A percentile compares a stretch with the other conserved stretches of the same genome.
Evolutionary conservation across 2,329 filamentous ascomycete genomes (phyloP).

Genomic region (Neonectria punicea): DNA sequence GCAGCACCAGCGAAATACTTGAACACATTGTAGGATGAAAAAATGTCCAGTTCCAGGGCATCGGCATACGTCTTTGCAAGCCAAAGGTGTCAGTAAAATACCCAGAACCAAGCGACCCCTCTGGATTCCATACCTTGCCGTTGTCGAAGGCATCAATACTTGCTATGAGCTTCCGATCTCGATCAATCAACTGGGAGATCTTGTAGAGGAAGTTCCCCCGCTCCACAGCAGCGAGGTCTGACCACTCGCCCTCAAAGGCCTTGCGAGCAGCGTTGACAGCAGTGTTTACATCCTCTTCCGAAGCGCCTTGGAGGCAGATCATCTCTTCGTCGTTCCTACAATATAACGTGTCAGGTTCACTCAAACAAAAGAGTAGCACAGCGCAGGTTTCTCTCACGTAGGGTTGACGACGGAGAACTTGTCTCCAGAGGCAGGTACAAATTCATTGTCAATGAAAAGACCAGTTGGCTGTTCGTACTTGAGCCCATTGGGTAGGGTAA

Average conservation of each 20-base stretch:
- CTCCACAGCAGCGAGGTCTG: constrained; percentile 35
- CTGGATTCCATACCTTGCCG: constrained; percentile 28
- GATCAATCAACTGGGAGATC: constrained; percentile 35
- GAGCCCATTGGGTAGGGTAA: constrained; percentile 42
- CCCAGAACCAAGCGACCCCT: neutral
- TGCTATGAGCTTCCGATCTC: constrained; percentile 39
- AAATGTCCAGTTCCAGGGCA: neutral
- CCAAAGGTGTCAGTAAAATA: too few species aligned
- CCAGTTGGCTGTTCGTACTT: constrained; percentile 52
- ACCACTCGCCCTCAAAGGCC: constrained; percentile 40
- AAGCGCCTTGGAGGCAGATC: constrained; percentile 36
- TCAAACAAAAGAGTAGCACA: neutral
- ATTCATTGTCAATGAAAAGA: constrained; percentile 44
- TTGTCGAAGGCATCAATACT: constrained; percentile 41
- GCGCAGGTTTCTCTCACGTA: constrained; percentile 16
- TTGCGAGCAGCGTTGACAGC: constrained; percentile 37
- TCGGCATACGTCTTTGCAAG: neutral
- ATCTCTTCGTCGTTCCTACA: constrained; percentile 36
- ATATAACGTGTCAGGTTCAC: neutral
- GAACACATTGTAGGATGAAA: neutral
- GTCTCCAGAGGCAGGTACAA: constrained; percentile 36
- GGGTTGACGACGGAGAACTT: constrained; percentile 38
- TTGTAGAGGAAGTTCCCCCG: constrained; percentile 39
- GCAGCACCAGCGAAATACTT: constrained; percentile 77
- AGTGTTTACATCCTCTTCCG: constrained; percentile 34